phyloP scores from a whole-genome alignment of 2,329 filamentous ascomycete species.

The Clonostachys rhizophaga region DNA sequence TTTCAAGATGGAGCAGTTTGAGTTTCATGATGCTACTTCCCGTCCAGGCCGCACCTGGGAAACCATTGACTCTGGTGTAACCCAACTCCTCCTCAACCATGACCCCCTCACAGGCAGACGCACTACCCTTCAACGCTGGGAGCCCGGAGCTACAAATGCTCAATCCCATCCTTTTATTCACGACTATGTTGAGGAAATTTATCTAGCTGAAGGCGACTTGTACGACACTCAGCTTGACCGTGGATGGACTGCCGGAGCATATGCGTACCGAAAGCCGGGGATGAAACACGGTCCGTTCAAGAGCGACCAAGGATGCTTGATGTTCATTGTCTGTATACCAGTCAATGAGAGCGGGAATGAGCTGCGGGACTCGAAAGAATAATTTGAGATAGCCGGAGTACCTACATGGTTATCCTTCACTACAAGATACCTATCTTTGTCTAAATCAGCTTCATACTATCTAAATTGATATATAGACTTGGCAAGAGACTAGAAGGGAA shows the following conservation, averaged over 20 bases:
- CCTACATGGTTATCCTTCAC: too few species aligned
- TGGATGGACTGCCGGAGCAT: slow-evolving; percentile 24
- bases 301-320: slow-evolving; percentile 25
- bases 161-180: slow-evolving; percentile 21
- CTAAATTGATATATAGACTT: too few species aligned
- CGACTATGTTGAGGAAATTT: slow-evolving; percentile 30
- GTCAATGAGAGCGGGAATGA: slow-evolving; percentile 6
- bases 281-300: slow-evolving; percentile 31
- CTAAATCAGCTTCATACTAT: too few species aligned
- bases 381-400: too few species aligned
- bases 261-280: slow-evolving; percentile 30
- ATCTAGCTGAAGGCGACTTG: slow-evolving; percentile 25
- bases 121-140: slow-evolving; percentile 27
- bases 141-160: slow-evolving; percentile 18
- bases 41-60: slow-evolving; percentile 11
- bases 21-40: slow-evolving; percentile 15
- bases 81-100: slow-evolving; percentile 27
- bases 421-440: too few species aligned
- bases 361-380: neutral
- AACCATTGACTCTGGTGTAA: slow-evolving; percentile 21
- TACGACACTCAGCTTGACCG: slow-evolving; percentile 19
- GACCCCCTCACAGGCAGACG: slow-evolving; percentile 15
- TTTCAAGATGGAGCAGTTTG: slow-evolving; percentile 15
- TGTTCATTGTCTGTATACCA: slow-evolving; percentile 18
- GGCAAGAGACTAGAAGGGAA: too few species aligned